Evolutionary conservation across 495 filamentous ascomycete species (phyloP), one percentile per base, ranked within the genome.

Genomic region (Aspergillus saccharolyticus): DNA sequence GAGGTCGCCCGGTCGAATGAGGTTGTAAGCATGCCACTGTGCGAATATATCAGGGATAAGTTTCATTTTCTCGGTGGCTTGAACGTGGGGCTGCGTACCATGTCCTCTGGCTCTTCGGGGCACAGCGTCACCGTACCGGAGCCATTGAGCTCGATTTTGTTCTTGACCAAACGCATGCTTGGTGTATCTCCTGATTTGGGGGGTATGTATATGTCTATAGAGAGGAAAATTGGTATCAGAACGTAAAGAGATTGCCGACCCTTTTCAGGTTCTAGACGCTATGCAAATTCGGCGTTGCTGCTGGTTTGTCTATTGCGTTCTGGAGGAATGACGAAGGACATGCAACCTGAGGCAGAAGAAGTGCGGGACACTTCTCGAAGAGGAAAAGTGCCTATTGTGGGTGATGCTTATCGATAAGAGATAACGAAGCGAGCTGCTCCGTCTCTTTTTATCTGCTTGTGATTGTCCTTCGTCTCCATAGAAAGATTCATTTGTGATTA

Each of bases 1-100:
- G 48, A 89, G 74, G 62, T 98, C 95, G 42, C 75, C 80, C 21
- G 85, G 82, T 14, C 85, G 83, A 69, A 98, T 93, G 42, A 98
- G 81, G 74, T 98, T 98, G 80, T 96, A 92, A 69, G 88, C 87
- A 66, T 97, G 92, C 94, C 94, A 98, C 89, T 94, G 57, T 53
- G 47, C 1, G 30, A n/a, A 30, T 1, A 50, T 10, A 50, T n/a
- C 24, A 21, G 33, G 22, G 22, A 10, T 42, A 39, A 15, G 33
- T 12, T 9, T 8, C n/a, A n/a, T n/a, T n/a, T n/a, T n/a, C n/a
- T n/a, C n/a, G n/a, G 33, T 5, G 12, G 12, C 4, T 12, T 8
- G 4, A 39, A 39, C 5, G 33, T 39, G 4, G 33, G 5, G 33
- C 14, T 54, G 51, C 33, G 55, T 78, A 92, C 89, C 91, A 98